Percentiles rank a stretch among this genome's conserved stretches.
Evolutionary conservation across 257 asterid species (phyloP).

Genomic region (Solanum chmielewskii): DNA sequence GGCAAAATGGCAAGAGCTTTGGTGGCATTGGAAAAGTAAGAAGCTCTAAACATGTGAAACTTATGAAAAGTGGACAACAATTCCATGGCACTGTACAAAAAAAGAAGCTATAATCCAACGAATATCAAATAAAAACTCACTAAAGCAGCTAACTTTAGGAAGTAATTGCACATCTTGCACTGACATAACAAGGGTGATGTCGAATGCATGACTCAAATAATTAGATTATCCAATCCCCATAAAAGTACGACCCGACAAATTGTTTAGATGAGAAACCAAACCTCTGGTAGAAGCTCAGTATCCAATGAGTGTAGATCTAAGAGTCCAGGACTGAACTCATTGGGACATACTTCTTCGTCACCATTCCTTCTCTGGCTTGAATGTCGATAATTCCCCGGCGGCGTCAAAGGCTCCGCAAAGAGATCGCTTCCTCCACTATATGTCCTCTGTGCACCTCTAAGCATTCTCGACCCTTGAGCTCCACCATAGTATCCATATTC

Average conservation of each 20-base stretch:
- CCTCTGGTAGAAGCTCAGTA: constrained; percentile 90
- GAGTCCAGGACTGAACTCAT: constrained; percentile 85
- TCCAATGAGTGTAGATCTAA: constrained; percentile 94
- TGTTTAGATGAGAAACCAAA: neutral
- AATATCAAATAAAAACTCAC: neutral
- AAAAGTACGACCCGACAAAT: neutral
- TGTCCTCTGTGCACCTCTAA: constrained; percentile 49
- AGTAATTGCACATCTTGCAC: neutral
- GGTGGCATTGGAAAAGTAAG: neutral
- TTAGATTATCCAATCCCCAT: neutral
- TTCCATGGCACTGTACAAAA: neutral
- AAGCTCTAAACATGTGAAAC: neutral
- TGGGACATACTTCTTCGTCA: constrained; percentile 50
- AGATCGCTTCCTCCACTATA: constrained; percentile 46
- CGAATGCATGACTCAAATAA: neutral
- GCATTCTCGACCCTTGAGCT: constrained; percentile 55
- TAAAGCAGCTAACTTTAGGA: neutral
- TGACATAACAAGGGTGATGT: neutral
- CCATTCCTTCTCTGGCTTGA: constrained; percentile 32
- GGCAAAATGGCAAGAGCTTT: neutral
- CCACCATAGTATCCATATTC: constrained; percentile 59
- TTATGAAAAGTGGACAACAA: neutral
- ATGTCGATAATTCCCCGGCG: constrained; percentile 36
- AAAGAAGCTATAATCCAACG: neutral
- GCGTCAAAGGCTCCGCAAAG: constrained; percentile 69